Conservation (phyloP, 2,329 filamentous ascomycete genomes). For the Penicillium sp. region DNA sequence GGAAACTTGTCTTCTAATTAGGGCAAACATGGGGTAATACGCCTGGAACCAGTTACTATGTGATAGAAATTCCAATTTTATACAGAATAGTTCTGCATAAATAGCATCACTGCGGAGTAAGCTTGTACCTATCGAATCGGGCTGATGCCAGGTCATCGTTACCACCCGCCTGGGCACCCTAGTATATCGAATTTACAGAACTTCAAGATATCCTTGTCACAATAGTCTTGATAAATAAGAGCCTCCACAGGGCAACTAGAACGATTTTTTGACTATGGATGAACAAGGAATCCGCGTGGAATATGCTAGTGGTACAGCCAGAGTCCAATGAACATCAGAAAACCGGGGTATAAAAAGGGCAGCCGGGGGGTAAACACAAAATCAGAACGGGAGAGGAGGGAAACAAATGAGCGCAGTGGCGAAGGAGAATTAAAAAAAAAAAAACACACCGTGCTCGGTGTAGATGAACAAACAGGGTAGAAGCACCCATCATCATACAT, state of each 20-base stretch:
- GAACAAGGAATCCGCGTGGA: constrained; percentile 16
- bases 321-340: constrained; percentile 30
- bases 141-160: constrained; percentile 1
- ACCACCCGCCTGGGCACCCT: neutral
- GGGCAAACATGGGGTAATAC: constrained; percentile 5
- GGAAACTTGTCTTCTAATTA: neutral
- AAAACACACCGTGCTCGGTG: constrained; percentile 14
- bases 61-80: neutral
- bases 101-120: neutral
- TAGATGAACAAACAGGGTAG: neutral
- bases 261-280: constrained; percentile 16
- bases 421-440: constrained; percentile 15
- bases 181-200: neutral
- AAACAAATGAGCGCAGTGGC: constrained; percentile 1
- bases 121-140: constrained; percentile 2
- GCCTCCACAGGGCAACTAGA: constrained; percentile 9
- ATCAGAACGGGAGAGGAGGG: constrained; percentile 2
- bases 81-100: neutral
- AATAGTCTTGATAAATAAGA: neutral
- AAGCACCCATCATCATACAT: constrained; percentile 19
- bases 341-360: constrained; percentile 28
- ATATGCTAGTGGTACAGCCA: constrained; percentile 29
- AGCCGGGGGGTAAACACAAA: constrained; percentile 1
- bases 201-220: too few species aligned
- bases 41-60: constrained; percentile 6